These are phyloP conservation scores for Teratosphaeria destructans DNA, from an alignment of 2,329 filamentous ascomycete genomes.

Conservation along the genomic window DNA sequence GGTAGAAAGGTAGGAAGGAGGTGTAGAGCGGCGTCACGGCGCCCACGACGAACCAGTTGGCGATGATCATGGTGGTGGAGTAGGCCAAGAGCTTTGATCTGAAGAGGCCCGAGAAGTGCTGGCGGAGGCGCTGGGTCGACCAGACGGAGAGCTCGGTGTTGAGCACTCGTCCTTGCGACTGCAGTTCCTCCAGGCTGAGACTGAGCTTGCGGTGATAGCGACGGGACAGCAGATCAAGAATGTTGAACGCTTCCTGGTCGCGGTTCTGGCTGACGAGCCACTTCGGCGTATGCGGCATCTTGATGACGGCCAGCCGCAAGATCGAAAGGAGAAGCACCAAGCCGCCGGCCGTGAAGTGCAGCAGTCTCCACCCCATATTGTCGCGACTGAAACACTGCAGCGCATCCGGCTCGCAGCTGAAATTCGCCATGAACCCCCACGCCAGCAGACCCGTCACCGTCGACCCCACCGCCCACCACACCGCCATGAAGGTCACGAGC, in stretches of 20 bases:
- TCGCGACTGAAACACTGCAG: not conserved
- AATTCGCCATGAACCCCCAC: not conserved
- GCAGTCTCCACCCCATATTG: not conserved
- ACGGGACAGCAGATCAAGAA: conserved; percentile 11
- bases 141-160: conserved; percentile 17
- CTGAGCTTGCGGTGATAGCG: conserved; percentile 12
- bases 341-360: not conserved
- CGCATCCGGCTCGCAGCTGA: not conserved
- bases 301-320: not conserved
- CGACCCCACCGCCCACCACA: not conserved
- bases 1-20: conserved; percentile 58
- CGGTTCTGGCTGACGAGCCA: conserved; percentile 15
- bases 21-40: conserved; percentile 64
- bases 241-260: conserved; percentile 12
- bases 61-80: conserved; percentile 15
- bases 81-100: conserved; percentile 12
- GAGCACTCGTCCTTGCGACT: conserved; percentile 12
- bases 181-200: conserved; percentile 10
- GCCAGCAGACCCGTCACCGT: not conserved
- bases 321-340: not conserved
- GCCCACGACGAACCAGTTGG: conserved; percentile 17
- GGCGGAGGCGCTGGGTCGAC: conserved; percentile 13
- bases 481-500: not conserved
- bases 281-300: not conserved
- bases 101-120: conserved; percentile 17